phyloP scores from a whole-genome alignment of 1,284 basidiomycete genomes.

The Phlebopus sp. region DNA sequence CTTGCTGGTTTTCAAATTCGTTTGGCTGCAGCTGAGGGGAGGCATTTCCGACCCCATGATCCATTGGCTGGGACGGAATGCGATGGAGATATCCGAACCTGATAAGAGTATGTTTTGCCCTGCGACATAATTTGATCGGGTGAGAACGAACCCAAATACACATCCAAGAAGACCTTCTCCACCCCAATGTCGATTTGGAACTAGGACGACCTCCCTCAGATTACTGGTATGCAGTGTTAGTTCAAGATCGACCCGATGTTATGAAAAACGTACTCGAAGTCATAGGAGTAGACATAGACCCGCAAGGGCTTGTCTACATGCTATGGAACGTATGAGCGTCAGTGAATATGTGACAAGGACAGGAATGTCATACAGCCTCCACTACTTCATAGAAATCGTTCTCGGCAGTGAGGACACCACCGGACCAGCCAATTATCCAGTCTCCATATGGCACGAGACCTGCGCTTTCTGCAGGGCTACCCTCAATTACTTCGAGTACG shows the following conservation, averaged over 20 bases:
- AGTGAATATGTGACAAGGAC: slow-evolving; percentile 9
- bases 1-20: slow-evolving; percentile 58
- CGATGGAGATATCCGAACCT: slow-evolving; percentile 86
- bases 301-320: slow-evolving; percentile 91
- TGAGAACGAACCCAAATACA: slow-evolving; percentile 76
- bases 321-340: slow-evolving; percentile 38
- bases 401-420: slow-evolving; percentile 88
- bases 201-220: slow-evolving; percentile 85
- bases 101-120: slow-evolving; percentile 4
- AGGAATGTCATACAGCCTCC: slow-evolving; percentile 65
- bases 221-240: slow-evolving; percentile 51
- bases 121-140: slow-evolving; percentile 6
- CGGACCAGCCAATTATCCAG: slow-evolving; percentile 93
- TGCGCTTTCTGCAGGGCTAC: slow-evolving; percentile 89
- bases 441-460: slow-evolving; percentile 87
- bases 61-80: slow-evolving; percentile 69
- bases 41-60: slow-evolving; percentile 50
- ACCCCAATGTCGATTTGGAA: slow-evolving; percentile 95
- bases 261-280: slow-evolving; percentile 81
- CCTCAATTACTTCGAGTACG: slow-evolving; percentile 94
- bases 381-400: slow-evolving; percentile 97
- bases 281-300: slow-evolving; percentile 95
- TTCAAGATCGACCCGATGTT: neutral
- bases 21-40: slow-evolving; percentile 50
- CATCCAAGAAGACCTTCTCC: slow-evolving; percentile 92